A percentile compares a stretch with the other conserved stretches of the same genome.
Evolutionary conservation across 768 basidiomycete genomes (phyloP).

Genomic region (Boletus sp.): DNA sequence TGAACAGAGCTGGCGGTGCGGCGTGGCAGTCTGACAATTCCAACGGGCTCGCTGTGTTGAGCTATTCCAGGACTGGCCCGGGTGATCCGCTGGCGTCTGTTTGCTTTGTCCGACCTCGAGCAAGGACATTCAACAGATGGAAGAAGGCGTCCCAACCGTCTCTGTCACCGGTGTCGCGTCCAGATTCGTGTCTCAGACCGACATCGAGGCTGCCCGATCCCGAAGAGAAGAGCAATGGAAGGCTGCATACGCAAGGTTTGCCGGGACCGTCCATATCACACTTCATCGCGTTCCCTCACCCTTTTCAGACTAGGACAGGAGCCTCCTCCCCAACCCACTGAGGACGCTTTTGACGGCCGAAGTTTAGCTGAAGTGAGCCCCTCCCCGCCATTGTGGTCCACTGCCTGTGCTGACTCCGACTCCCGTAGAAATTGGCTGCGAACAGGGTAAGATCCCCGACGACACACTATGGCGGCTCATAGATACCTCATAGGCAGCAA

Average conservation of each 20-base stretch:
- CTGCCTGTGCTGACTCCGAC: constrained; percentile 11
- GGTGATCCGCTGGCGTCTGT: neutral
- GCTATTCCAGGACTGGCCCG: neutral
- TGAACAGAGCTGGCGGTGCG: neutral
- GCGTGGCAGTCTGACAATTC: neutral
- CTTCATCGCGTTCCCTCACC: constrained; percentile 3
- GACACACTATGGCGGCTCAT: constrained; percentile 8
- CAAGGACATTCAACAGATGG: constrained; percentile 40
- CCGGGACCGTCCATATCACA: neutral
- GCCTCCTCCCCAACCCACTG: constrained; percentile 70
- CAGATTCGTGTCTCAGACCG: constrained; percentile 77
- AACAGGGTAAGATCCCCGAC: constrained; percentile 58
- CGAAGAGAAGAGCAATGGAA: constrained; percentile 84
- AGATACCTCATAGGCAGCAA: constrained; percentile 55
- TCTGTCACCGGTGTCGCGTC: constrained; percentile 72
- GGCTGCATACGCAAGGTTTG: constrained; percentile 79
- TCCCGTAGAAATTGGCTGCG: constrained; percentile 75
- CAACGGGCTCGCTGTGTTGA: neutral
- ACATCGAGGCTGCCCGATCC: constrained; percentile 68
- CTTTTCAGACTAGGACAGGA: constrained; percentile 71
- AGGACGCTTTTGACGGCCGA: constrained; percentile 78
- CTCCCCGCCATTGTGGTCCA: constrained; percentile 4
- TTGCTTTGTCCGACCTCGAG: constrained; percentile 22
- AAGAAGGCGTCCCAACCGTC: constrained; percentile 69
- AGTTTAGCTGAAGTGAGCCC: constrained; percentile 81